These are phyloP conservation scores for Ustilago crameri DNA, from an alignment of 1,284 basidiomycete genomes.

Conservation along the genomic window DNA sequence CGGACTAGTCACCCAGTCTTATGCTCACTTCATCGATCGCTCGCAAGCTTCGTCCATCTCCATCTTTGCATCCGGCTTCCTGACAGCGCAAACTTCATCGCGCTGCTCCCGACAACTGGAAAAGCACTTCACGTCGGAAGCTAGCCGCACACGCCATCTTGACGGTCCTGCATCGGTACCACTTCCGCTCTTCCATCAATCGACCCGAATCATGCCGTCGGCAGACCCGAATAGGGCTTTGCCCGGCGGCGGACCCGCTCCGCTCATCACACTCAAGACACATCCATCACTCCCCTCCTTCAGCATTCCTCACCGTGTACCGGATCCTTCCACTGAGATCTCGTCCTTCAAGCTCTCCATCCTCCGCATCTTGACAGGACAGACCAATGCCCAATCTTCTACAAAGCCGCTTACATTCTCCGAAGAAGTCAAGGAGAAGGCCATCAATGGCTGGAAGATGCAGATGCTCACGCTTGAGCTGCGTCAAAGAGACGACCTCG, in stretches of 20 bases:
- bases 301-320: conserved; percentile 60
- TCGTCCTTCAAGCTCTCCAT: conserved; percentile 60
- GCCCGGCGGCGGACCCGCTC: conserved; percentile 45
- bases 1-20: no score
- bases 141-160: background rate
- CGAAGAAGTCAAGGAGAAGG: conserved; percentile 63
- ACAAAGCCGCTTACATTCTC: conserved; percentile 55
- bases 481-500: conserved; percentile 56
- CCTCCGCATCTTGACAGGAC: conserved; percentile 61
- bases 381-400: conserved; percentile 41
- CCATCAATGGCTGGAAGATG: conserved; percentile 65
- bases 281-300: conserved; percentile 60
- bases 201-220: conserved; percentile 21
- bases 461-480: conserved; percentile 64
- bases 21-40: no score
- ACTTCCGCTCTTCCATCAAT: background rate
- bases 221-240: conserved; percentile 23
- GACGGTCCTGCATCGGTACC: conserved; percentile 3
- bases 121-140: background rate
- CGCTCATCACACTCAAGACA: conserved; percentile 55
- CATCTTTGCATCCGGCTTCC: background rate
- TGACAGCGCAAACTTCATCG: background rate
- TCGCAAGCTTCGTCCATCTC: background rate
- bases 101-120: background rate
- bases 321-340: conserved; percentile 51